phyloP scores from a whole-genome alignment of 2,329 filamentous ascomycete genomes.

The Paraphoma chrysanthemicola region DNA sequence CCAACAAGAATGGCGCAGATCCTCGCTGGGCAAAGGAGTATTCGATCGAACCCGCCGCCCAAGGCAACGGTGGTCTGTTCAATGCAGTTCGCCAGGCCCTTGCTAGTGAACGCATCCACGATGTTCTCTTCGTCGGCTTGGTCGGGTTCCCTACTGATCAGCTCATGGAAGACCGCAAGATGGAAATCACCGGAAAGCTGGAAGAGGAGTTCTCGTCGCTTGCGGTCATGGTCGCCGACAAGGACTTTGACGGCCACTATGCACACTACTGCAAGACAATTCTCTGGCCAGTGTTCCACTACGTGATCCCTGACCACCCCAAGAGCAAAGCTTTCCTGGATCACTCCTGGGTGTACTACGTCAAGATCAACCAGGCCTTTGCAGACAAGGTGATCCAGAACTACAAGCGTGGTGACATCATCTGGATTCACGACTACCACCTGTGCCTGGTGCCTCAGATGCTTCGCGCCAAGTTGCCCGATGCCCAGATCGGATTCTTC shows the following conservation, averaged over 20 bases:
- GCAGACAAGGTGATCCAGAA: slow-evolving; percentile 88
- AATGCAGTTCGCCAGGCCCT: slow-evolving; percentile 84
- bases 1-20: slow-evolving; percentile 16
- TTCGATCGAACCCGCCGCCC: slow-evolving; percentile 82
- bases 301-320: slow-evolving; percentile 95
- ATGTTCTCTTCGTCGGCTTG: slow-evolving; percentile 90
- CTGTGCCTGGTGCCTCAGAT: slow-evolving; percentile 86
- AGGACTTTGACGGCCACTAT: slow-evolving; percentile 94
- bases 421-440: slow-evolving; percentile 98
- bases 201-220: slow-evolving; percentile 83
- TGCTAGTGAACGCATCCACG: slow-evolving; percentile 71
- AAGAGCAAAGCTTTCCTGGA: slow-evolving; percentile 99
- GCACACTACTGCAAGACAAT: slow-evolving; percentile 97
- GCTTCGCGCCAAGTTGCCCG: slow-evolving; percentile 87
- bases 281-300: slow-evolving; percentile 96
- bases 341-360: slow-evolving; percentile 95
- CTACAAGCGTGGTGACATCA: slow-evolving; percentile 90
- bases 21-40: slow-evolving; percentile 74
- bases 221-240: slow-evolving; percentile 85
- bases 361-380: slow-evolving; percentile 90
- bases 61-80: slow-evolving; percentile 89
- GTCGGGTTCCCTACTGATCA: slow-evolving; percentile 93
- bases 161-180: slow-evolving; percentile 75
- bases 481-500: slow-evolving; percentile 96
- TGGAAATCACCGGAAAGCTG: slow-evolving; percentile 82